Evolutionary conservation across 495 filamentous ascomycete species (phyloP).

Genomic region (Aspergillus cavernicola): DNA sequence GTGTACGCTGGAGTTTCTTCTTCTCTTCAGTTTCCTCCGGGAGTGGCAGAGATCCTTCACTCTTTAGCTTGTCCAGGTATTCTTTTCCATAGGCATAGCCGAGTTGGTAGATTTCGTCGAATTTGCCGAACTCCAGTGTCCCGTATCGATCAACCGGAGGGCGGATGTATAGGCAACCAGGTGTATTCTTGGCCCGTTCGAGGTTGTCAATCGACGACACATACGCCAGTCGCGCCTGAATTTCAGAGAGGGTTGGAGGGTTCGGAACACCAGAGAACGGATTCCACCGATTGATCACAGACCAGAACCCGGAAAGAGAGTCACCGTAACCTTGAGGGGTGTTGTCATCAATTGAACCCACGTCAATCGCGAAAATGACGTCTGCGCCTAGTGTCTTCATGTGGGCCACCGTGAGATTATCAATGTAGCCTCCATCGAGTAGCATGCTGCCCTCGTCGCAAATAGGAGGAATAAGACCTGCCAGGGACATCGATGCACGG

Average conservation of each 20-base stretch:
- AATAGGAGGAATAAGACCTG: conserved; percentile 85
- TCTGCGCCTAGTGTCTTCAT: conserved; percentile 95
- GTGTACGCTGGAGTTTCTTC: conserved; percentile 82
- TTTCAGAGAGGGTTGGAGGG: conserved; percentile 91
- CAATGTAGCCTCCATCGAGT: conserved; percentile 92
- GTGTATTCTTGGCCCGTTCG: conserved; percentile 82
- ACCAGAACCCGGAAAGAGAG: conserved; percentile 92
- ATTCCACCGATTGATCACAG: conserved; percentile 92
- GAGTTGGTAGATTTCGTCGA: conserved; percentile 91
- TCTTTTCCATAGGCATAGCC: conserved; percentile 83
- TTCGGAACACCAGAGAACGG: conserved; percentile 83
- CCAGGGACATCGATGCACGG: conserved; percentile 91
- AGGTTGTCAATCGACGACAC: conserved; percentile 90
- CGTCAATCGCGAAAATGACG: conserved; percentile 93
- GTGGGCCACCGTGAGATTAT: conserved; percentile 93
- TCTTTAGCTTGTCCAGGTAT: conserved; percentile 68
- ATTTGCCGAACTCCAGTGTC: conserved; percentile 93
- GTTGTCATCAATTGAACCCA: conserved; percentile 85
- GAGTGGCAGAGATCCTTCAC: conserved; percentile 64
- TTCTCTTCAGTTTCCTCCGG: conserved; percentile 78
- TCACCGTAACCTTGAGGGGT: conserved; percentile 90
- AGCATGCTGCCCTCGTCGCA: conserved; percentile 97
- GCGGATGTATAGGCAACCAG: conserved; percentile 91
- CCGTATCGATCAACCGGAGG: conserved; percentile 92
- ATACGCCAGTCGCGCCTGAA: conserved; percentile 91